phyloP scores from a whole-genome alignment of 257 asterid genomes.

The Thymus quinquecostatus region DNA sequence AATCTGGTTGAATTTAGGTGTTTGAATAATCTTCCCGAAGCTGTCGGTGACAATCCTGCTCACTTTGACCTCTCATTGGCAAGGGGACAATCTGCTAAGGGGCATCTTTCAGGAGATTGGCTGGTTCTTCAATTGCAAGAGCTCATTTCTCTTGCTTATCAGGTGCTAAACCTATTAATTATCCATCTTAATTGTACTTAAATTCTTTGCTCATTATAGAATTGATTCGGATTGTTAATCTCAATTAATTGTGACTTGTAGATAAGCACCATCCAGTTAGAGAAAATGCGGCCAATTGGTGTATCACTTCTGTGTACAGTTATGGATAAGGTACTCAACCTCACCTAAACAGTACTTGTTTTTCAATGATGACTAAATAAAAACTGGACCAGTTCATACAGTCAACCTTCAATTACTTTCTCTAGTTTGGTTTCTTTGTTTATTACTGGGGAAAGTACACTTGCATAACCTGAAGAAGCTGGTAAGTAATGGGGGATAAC shows the following conservation, averaged over 20 bases:
- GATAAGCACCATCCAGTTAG: constrained; percentile 99
- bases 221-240: constrained; percentile 18
- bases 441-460: background rate
- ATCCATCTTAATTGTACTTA: constrained; percentile 19
- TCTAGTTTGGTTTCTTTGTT: background rate
- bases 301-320: constrained; percentile 81
- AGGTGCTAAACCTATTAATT: constrained; percentile 58
- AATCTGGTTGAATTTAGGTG: constrained; percentile 59
- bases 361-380: constrained; percentile 20
- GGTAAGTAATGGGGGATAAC: background rate
- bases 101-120: constrained; percentile 67
- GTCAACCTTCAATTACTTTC: constrained; percentile 6
- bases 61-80: constrained; percentile 92
- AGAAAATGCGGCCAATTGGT: constrained; percentile 88
- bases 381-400: background rate
- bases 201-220: constrained; percentile 19
- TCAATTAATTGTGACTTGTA: constrained; percentile 45
- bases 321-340: constrained; percentile 81
- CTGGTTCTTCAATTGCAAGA: constrained; percentile 94
- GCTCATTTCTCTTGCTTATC: constrained; percentile 96
- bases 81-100: constrained; percentile 52
- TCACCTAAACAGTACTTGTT: constrained; percentile 15
- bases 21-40: constrained; percentile 89
- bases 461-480: constrained; percentile 11
- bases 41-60: constrained; percentile 86